Conservation (phyloP, 805 yeast genomes). For the Pichia exigua region DNA sequence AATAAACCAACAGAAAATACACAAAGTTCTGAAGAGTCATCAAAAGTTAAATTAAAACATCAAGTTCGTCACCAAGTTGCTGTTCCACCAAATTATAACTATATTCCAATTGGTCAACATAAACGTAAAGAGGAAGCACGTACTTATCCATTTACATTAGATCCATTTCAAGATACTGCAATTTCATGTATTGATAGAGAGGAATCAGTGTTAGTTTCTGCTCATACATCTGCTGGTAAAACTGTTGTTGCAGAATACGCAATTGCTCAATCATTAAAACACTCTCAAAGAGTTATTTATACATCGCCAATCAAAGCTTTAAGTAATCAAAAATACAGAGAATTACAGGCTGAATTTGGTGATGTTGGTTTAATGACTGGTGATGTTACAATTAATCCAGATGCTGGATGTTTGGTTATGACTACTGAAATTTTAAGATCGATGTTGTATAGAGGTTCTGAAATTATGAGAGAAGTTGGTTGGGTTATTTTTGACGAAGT, state of each 20-base stretch:
- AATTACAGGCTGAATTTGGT: slow-evolving; percentile 29
- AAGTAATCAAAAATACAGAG: slow-evolving; percentile 87
- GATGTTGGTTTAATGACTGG: slow-evolving; percentile 96
- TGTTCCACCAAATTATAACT: slow-evolving; percentile 84
- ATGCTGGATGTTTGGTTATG: slow-evolving; percentile 94
- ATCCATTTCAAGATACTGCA: slow-evolving; percentile 97
- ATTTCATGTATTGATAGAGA: slow-evolving; percentile 91
- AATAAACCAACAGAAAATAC: slow-evolving; percentile 15
- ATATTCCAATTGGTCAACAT: slow-evolving; percentile 83
- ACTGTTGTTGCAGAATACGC: slow-evolving; percentile 97
- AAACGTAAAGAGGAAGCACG: slow-evolving; percentile 73
- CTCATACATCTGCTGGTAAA: slow-evolving; percentile 96
- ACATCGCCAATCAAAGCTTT: slow-evolving; percentile 92
- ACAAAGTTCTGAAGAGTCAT: not conserved
- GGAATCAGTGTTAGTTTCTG: slow-evolving; percentile 93
- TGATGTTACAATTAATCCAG: slow-evolving; percentile 95
- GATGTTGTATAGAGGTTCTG: slow-evolving; percentile 96
- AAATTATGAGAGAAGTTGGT: slow-evolving; percentile 91
- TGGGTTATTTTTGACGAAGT: slow-evolving; percentile 97
- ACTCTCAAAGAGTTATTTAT: slow-evolving; percentile 88
- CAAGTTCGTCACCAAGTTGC: slow-evolving; percentile 98
- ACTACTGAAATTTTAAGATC: slow-evolving; percentile 93
- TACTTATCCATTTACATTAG: slow-evolving; percentile 84
- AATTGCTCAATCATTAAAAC: slow-evolving; percentile 87
- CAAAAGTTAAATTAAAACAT: slow-evolving; percentile 49